Conservation (phyloP, 495 filamentous ascomycete species). For the Cenococcum geophilum region DNA sequence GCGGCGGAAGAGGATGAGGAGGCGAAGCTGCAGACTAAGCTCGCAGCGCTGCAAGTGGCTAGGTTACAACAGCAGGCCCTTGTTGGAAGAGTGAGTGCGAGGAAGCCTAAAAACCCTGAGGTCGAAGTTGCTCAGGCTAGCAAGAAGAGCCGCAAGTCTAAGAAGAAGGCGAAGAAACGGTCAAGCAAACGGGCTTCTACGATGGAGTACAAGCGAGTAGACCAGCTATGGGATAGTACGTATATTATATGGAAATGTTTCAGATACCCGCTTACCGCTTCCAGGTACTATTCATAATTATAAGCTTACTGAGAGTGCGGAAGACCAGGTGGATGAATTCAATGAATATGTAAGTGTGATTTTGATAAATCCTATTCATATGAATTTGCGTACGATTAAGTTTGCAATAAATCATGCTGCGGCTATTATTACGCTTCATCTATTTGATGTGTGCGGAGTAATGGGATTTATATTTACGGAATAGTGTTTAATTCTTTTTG, state of each 20-base stretch:
- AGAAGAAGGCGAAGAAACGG: conserved; percentile 14
- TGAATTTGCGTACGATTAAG: no score
- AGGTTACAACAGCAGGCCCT: background rate
- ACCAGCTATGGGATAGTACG: conserved; percentile 56
- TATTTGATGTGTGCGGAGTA: background rate
- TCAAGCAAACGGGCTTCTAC: conserved; percentile 48
- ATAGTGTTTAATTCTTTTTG: background rate
- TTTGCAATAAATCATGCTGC: no score
- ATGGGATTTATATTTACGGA: background rate
- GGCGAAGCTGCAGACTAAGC: conserved; percentile 13
- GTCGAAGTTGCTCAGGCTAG: background rate
- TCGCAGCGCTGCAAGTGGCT: conserved; percentile 5
- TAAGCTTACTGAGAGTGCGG: conserved; percentile 73
- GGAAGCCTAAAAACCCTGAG: background rate
- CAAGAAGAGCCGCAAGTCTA: conserved; percentile 2
- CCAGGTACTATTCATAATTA: conserved; percentile 63
- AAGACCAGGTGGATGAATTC: conserved; percentile 70
- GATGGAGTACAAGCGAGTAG: conserved; percentile 78
- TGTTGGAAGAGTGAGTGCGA: background rate
- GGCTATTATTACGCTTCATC: background rate
- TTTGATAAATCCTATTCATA: background rate
- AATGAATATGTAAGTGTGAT: conserved; percentile 54
- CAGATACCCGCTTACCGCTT: conserved; percentile 48
- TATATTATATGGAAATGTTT: conserved; percentile 44
- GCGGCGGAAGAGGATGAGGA: conserved; percentile 2